phyloP scores from a whole-genome alignment of 805 yeast species.

The Ogataea glucozyma region DNA sequence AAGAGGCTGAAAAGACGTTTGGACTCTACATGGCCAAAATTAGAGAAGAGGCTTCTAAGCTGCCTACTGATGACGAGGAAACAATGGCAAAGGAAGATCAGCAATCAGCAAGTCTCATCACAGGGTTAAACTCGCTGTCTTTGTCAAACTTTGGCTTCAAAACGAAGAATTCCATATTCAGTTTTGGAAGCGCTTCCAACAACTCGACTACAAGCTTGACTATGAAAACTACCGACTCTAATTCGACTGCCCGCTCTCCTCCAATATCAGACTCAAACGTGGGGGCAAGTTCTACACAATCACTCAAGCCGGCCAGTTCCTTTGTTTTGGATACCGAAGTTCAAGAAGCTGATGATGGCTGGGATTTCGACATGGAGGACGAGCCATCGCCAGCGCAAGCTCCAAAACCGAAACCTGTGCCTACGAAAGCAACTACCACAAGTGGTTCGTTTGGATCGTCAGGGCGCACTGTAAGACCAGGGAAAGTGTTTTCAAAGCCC shows the following conservation, averaged over 20 bases:
- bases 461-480: constrained; percentile 5
- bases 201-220: constrained; percentile 22
- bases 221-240: constrained; percentile 18
- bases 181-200: constrained; percentile 20
- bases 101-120: constrained; percentile 16
- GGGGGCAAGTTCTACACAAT: background rate
- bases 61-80: constrained; percentile 31
- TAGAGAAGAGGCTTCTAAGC: constrained; percentile 43
- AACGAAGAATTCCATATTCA: constrained; percentile 19
- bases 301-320: background rate
- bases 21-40: constrained; percentile 59
- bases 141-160: constrained; percentile 26
- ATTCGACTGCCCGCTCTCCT: background rate
- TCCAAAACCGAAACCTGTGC: background rate
- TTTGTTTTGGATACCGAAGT: constrained; percentile 18
- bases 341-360: constrained; percentile 30
- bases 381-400: constrained; percentile 3
- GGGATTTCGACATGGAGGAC: constrained; percentile 34
- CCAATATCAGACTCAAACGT: constrained; percentile 1
- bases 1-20: constrained; percentile 69
- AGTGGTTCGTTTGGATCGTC: too few relatives aligned
- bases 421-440: background rate
- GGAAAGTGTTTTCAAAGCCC: constrained; percentile 3
- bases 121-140: constrained; percentile 25
- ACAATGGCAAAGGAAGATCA: constrained; percentile 27